These are phyloP conservation scores for Oryza glaberrima DNA, from an alignment of 176 grass and related monocot genomes.

Conservation along the genomic window DNA sequence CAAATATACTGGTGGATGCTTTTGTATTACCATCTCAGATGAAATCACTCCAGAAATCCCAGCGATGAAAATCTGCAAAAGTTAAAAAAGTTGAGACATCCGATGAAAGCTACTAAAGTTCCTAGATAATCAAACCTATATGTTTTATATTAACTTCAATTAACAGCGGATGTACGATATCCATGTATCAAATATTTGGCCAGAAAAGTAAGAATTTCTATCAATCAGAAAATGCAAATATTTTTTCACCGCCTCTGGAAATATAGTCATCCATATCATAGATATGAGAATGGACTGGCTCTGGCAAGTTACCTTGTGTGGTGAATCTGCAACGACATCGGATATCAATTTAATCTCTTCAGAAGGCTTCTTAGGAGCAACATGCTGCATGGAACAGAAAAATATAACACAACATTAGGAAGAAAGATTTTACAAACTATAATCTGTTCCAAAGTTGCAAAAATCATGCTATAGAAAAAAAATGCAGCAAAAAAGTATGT, in stretches of 20 bases:
- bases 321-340: constrained; percentile 81
- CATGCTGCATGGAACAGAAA: constrained; percentile 68
- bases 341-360: constrained; percentile 66
- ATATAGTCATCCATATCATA: not conserved
- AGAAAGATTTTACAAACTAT: not conserved
- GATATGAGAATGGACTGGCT: constrained; percentile 37
- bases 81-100: constrained; percentile 42
- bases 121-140: not conserved
- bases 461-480: constrained; percentile 18
- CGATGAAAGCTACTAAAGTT: constrained; percentile 2
- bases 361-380: constrained; percentile 58
- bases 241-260: not conserved
- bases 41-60: constrained; percentile 80
- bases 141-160: constrained; percentile 22
- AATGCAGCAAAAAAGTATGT: not conserved
- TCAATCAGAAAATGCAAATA: not conserved
- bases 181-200: not conserved
- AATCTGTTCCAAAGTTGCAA: constrained; percentile 24
- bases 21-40: constrained; percentile 72
- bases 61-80: constrained; percentile 86
- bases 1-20: constrained; percentile 26
- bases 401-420: constrained; percentile 34
- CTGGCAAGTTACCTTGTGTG: constrained; percentile 72
- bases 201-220: not conserved
- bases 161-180: not conserved